Evolutionary conservation across 1,139 yeast species (phyloP).

Genomic region (Pichia sp.): DNA sequence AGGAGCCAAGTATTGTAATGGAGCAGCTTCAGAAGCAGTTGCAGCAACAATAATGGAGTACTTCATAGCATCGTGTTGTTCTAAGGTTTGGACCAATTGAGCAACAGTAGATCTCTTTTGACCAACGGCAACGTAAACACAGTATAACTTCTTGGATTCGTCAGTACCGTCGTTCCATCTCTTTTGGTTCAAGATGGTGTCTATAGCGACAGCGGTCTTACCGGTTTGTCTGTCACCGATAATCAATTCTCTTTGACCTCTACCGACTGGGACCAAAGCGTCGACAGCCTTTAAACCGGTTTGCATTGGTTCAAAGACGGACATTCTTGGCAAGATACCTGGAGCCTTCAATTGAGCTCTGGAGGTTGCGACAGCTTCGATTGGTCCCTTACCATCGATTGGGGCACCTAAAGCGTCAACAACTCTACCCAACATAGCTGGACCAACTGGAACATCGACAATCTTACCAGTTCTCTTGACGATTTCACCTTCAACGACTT

Average conservation of each 20-base stretch:
- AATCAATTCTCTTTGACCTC: constrained; percentile 99
- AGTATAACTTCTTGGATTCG: constrained; percentile 97
- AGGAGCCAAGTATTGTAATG: constrained; percentile 99
- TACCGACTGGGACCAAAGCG: constrained; percentile 98
- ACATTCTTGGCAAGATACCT: constrained; percentile 99
- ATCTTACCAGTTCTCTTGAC: constrained; percentile 99
- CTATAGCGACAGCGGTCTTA: constrained; percentile 98
- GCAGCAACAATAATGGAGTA: constrained; percentile 98
- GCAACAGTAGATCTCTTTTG: constrained; percentile 99
- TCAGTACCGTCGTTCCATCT: constrained; percentile 95
- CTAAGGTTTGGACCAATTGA: constrained; percentile 98
- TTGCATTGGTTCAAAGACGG: constrained; percentile 99
- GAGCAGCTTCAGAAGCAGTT: constrained; percentile 99
- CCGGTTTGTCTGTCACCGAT: constrained; percentile 99
- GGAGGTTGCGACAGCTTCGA: constrained; percentile 75
- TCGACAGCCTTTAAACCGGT: constrained; percentile 99
- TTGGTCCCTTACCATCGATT: constrained; percentile 99
- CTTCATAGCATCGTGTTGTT: constrained; percentile 96
- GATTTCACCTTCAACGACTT: constrained; percentile 98
- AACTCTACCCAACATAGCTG: constrained; percentile 97
- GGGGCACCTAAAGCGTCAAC: constrained; percentile 99
- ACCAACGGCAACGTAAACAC: constrained; percentile 99
- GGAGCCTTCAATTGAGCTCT: constrained; percentile 99
- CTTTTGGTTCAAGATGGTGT: constrained; percentile 98
- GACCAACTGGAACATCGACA: constrained; percentile 99